Evolutionary conservation across 495 filamentous ascomycete genomes (phyloP).

Genomic region (Stereocaulon alpinum): DNA sequence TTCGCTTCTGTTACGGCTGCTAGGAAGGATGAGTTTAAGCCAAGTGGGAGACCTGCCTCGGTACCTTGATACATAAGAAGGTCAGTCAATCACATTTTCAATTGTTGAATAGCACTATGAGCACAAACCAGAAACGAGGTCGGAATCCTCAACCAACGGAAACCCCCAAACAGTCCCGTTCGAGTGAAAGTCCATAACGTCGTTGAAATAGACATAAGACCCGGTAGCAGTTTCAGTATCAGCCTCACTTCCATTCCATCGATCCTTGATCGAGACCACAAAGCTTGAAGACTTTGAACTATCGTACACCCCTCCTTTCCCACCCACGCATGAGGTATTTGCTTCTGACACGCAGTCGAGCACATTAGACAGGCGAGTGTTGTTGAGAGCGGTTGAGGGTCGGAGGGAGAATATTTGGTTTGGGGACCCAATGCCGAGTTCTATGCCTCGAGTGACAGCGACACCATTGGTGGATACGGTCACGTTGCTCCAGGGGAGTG

Average conservation of each 20-base stretch:
- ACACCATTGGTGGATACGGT: background rate
- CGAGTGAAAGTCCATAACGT: background rate
- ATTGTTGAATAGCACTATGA: background rate
- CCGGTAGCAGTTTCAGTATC: conserved; percentile 1
- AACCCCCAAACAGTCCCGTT: background rate
- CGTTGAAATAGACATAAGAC: background rate
- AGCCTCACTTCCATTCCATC: conserved; percentile 2
- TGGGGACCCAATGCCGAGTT: background rate
- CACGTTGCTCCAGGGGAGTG: background rate
- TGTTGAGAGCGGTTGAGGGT: conserved; percentile 4
- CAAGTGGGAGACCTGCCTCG: conserved; percentile 2
- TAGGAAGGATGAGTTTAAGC: background rate
- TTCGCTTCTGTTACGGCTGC: conserved; percentile 2
- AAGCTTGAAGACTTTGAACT: conserved; percentile 8
- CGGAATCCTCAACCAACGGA: background rate
- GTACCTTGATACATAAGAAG: background rate
- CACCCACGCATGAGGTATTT: conserved; percentile 7
- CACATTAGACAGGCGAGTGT: background rate
- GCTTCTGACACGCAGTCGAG: background rate
- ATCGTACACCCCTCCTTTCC: conserved; percentile 6
- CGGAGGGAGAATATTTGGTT: conserved; percentile 1
- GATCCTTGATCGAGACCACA: conserved; percentile 4
- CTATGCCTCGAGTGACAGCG: background rate
- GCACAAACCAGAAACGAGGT: background rate
- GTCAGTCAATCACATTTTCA: background rate